phyloP scores from a whole-genome alignment of 306 rosid species.

The Fragaria vesca region DNA sequence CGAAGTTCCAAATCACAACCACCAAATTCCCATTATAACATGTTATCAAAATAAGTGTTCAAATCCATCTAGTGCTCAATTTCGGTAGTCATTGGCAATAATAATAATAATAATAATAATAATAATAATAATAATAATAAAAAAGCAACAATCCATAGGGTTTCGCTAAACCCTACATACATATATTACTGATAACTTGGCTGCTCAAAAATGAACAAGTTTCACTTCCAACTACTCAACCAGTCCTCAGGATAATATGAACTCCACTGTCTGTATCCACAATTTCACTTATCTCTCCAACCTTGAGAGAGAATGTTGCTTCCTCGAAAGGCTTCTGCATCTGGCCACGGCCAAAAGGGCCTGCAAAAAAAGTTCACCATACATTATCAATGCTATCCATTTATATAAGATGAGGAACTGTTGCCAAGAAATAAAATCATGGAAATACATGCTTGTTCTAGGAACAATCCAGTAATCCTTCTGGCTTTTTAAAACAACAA shows the following conservation, averaged over 20 bases:
- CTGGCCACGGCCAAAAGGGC: slow-evolving; percentile 93
- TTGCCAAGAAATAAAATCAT: background rate
- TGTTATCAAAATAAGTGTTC: slow-evolving; percentile 23
- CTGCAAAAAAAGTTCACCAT: slow-evolving; percentile 36
- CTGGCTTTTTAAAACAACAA: background rate
- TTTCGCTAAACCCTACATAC: too few relatives aligned
- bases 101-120: background rate
- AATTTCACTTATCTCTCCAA: slow-evolving; percentile 84
- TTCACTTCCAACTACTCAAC: slow-evolving; percentile 31
- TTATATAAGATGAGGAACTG: background rate
- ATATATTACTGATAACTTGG: slow-evolving; percentile 13
- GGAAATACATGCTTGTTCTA: background rate
- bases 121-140: slow-evolving; percentile 4
- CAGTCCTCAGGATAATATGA: slow-evolving; percentile 86
- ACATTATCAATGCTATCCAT: background rate
- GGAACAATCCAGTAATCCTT: background rate
- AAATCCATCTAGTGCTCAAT: slow-evolving; percentile 28
- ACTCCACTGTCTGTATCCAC: slow-evolving; percentile 95
- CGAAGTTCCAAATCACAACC: slow-evolving; percentile 33
- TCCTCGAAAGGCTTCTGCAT: slow-evolving; percentile 99
- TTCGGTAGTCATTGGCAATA: slow-evolving; percentile 9
- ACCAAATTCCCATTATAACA: slow-evolving; percentile 28
- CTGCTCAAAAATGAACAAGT: slow-evolving; percentile 16
- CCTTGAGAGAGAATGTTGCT: slow-evolving; percentile 68
- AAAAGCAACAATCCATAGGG: slow-evolving; percentile 24